phyloP scores from a whole-genome alignment of 768 basidiomycete species.

The Rhodotorula babjevae region DNA sequence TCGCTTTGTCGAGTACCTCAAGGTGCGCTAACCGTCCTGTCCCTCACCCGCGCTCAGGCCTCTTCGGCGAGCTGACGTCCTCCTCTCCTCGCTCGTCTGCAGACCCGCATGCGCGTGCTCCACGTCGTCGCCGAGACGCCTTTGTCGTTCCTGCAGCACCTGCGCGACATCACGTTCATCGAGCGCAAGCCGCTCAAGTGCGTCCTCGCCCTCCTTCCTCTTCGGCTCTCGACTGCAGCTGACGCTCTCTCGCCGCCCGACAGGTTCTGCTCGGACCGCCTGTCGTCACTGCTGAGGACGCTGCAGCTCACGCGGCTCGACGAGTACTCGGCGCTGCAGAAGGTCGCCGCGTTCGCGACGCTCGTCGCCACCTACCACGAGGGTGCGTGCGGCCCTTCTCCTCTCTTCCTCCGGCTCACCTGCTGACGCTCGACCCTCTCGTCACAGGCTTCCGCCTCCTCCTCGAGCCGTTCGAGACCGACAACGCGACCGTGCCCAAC shows the following conservation, averaged over 20 bases:
- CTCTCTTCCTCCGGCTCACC: neutral
- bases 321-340: constrained; percentile 85
- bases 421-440: neutral
- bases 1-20: constrained; percentile 96
- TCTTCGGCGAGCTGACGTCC: too few relatives aligned
- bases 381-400: constrained; percentile 54
- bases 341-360: constrained; percentile 92
- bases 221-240: neutral
- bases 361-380: constrained; percentile 97
- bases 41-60: too few relatives aligned
- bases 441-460: constrained; percentile 89
- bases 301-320: constrained; percentile 82
- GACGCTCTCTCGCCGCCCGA: neutral
- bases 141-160: constrained; percentile 88
- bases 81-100: too few relatives aligned
- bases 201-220: constrained; percentile 31
- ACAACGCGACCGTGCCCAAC: constrained; percentile 96
- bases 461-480: constrained; percentile 95
- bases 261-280: constrained; percentile 92
- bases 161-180: constrained; percentile 98
- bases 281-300: constrained; percentile 89
- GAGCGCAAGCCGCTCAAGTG: constrained; percentile 86
- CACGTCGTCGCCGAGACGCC: constrained; percentile 99
- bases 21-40: constrained; percentile 55
- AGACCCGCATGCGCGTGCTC: constrained; percentile 60